A percentile compares a stretch with the other conserved stretches of the same genome.
phyloP scores from a whole-genome alignment of 805 yeast genomes.

The Clavispora vitiphila region DNA sequence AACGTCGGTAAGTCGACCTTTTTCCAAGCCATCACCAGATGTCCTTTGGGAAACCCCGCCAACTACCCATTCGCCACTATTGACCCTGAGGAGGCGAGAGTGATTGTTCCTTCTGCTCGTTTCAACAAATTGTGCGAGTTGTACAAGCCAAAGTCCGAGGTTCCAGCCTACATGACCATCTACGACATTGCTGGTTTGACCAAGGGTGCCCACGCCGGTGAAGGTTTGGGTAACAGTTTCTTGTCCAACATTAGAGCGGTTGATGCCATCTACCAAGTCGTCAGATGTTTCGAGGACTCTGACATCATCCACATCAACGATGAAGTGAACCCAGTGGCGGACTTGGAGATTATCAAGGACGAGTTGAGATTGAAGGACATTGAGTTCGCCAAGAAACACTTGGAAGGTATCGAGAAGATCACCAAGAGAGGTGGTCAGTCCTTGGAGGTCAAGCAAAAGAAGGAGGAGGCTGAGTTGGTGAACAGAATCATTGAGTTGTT shows the following conservation, averaged over 20 bases:
- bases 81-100: slow-evolving; percentile 56
- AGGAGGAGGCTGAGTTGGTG: slow-evolving; percentile 76
- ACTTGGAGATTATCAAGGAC: slow-evolving; percentile 82
- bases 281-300: slow-evolving; percentile 76
- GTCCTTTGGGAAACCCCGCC: slow-evolving; percentile 26
- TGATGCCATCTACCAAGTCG: slow-evolving; percentile 67
- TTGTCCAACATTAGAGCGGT: slow-evolving; percentile 64
- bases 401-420: slow-evolving; percentile 71
- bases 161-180: slow-evolving; percentile 22
- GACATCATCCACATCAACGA: slow-evolving; percentile 97
- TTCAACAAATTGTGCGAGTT: slow-evolving; percentile 32
- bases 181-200: slow-evolving; percentile 46
- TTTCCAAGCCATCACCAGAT: slow-evolving; percentile 21
- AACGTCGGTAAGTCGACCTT: slow-evolving; percentile 20
- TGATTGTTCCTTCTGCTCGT: slow-evolving; percentile 20
- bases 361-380: slow-evolving; percentile 96
- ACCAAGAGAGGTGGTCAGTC: slow-evolving; percentile 86
- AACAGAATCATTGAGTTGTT: slow-evolving; percentile 69
- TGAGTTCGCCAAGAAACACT: slow-evolving; percentile 83
- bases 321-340: slow-evolving; percentile 80
- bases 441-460: slow-evolving; percentile 82
- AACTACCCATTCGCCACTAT: slow-evolving; percentile 71
- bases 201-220: slow-evolving; percentile 53
- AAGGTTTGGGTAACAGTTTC: slow-evolving; percentile 72
- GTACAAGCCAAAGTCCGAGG: slow-evolving; percentile 39